Evolutionary conservation across 23 red algal genomes (phyloP).

Genomic region (Gracilaria vermiculophylla): DNA sequence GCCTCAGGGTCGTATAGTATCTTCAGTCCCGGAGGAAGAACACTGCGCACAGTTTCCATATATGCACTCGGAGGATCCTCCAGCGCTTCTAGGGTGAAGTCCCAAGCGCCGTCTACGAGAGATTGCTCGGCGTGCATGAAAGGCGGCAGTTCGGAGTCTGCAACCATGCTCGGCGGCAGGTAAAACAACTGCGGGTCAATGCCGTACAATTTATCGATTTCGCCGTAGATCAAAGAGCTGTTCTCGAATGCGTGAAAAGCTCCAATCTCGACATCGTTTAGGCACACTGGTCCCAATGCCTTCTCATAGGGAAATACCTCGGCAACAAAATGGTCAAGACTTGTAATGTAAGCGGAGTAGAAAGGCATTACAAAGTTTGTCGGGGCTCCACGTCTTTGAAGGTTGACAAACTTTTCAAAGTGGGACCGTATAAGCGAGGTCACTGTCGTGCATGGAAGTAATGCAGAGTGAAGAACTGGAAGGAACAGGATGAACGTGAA

Average conservation of each 20-base stretch:
- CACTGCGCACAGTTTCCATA: neutral
- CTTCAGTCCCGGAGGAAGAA: conserved; percentile 9
- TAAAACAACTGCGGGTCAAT: conserved; percentile 15
- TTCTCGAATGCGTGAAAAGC: conserved; percentile 7
- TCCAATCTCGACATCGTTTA: neutral
- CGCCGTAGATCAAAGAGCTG: neutral
- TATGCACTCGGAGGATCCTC: neutral
- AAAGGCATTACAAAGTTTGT: conserved; percentile 10
- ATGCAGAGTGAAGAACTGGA: neutral
- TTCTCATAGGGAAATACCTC: conserved; percentile 13
- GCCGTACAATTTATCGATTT: conserved; percentile 8
- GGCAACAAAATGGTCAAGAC: conserved; percentile 12
- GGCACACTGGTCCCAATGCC: conserved; percentile 14
- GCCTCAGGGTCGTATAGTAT: neutral
- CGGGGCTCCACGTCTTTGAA: conserved; percentile 4
- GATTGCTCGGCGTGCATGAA: conserved; percentile 13
- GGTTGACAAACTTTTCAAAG: conserved; percentile 1
- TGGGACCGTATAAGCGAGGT: neutral
- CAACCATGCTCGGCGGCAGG: neutral
- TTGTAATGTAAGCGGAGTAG: conserved; percentile 10
- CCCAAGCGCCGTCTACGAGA: conserved; percentile 16
- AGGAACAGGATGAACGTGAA: neutral
- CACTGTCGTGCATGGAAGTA: conserved; percentile 29
- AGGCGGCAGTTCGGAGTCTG: neutral
- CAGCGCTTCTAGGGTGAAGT: conserved; percentile 12